Conservation (phyloP, 192 early-diverging fungal species). For the Dimargaris cristalligena region DNA sequence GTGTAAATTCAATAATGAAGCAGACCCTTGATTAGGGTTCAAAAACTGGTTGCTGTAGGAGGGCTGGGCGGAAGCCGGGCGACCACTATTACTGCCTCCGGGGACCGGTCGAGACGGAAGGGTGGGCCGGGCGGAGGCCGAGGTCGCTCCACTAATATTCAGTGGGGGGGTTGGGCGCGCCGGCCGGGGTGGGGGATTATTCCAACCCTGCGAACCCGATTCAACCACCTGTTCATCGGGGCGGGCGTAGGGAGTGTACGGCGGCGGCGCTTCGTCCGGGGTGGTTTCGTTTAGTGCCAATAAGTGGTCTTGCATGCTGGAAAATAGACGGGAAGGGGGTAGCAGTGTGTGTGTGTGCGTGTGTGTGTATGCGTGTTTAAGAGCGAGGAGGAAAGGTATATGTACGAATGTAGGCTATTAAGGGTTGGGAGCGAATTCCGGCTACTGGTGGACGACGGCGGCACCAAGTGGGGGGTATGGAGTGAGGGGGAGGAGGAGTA, state of each 20-base stretch:
- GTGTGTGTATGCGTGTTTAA: too few species aligned
- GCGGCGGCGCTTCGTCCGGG: slow-evolving; percentile 6
- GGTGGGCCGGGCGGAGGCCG: background rate
- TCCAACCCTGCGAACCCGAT: slow-evolving; percentile 1
- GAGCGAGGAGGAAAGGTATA: too few species aligned
- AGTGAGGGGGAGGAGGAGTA: too few species aligned
- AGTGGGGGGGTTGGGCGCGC: background rate
- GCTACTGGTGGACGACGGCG: too few species aligned
- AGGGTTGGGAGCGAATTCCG: too few species aligned
- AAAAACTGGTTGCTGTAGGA: background rate
- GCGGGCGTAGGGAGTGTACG: slow-evolving; percentile 9
- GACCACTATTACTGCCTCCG: background rate
- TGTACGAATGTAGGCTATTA: too few species aligned
- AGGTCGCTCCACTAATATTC: background rate
- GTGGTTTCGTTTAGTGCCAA: background rate
- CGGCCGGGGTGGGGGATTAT: slow-evolving; percentile 4
- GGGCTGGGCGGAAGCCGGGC: too few species aligned
- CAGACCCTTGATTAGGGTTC: too few species aligned
- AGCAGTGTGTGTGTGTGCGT: too few species aligned
- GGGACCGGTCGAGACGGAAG: background rate
- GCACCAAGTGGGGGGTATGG: too few species aligned
- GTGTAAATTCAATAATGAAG: too few species aligned
- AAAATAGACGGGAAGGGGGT: background rate
- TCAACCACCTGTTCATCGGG: slow-evolving; percentile 10
- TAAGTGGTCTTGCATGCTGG: background rate